A percentile compares a stretch with the other conserved stretches of the same genome.
Evolutionary conservation across 2,329 filamentous ascomycete species (phyloP).

Genomic region (Ophiostoma pallidulum): DNA sequence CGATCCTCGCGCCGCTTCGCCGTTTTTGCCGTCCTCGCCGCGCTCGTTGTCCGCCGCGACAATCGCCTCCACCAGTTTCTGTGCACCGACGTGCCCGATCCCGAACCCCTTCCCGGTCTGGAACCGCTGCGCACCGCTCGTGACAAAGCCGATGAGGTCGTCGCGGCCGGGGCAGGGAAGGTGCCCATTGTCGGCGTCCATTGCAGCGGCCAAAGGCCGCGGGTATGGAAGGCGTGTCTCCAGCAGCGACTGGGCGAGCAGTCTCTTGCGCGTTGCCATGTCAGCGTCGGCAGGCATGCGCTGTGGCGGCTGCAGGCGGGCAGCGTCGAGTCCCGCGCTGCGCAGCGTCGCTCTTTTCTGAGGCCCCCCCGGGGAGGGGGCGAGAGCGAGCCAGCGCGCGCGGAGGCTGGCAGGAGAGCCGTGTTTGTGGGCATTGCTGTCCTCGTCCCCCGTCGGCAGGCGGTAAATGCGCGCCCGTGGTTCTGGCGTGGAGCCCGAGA

Average conservation of each 20-base stretch:
- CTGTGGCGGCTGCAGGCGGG: constrained; percentile 6
- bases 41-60: too few relatives aligned
- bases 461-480: constrained; percentile 78
- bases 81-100: constrained; percentile 53
- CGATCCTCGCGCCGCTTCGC: too few relatives aligned
- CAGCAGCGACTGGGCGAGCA: constrained; percentile 40
- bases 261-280: constrained; percentile 32
- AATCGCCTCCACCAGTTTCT: constrained; percentile 41
- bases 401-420: too few relatives aligned
- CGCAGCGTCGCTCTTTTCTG: not conserved
- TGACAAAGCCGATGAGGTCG: constrained; percentile 85
- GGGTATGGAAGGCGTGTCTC: constrained; percentile 29
- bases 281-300: constrained; percentile 21
- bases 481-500: constrained; percentile 59
- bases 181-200: constrained; percentile 37
- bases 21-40: too few relatives aligned
- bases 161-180: constrained; percentile 61
- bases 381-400: constrained; percentile 59
- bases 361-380: not conserved
- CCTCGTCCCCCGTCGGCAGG: constrained; percentile 45
- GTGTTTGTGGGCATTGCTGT: constrained; percentile 30
- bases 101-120: constrained; percentile 65
- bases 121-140: constrained; percentile 74
- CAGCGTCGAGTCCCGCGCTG: constrained; percentile 10
- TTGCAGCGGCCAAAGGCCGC: constrained; percentile 27